These are phyloP conservation scores for Salvia splendens DNA, from an alignment of 257 asterid genomes.

Conservation along the genomic window DNA sequence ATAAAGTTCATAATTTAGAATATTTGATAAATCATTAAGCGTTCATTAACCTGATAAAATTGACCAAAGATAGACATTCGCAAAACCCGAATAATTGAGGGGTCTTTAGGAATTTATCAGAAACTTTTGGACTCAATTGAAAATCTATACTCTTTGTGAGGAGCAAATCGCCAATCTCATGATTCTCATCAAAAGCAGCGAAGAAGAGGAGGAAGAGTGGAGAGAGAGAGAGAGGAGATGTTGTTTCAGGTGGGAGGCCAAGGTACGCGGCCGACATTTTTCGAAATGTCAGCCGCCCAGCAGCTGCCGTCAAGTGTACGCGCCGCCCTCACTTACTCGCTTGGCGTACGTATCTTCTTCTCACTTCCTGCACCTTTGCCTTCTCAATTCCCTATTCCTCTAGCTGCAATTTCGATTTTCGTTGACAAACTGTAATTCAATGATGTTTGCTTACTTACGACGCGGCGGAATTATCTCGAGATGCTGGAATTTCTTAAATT, in stretches of 20 bases:
- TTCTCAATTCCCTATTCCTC: not conserved
- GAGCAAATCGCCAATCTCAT: slow-evolving; percentile 14
- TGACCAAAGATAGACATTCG: too few relatives aligned
- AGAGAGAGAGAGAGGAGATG: slow-evolving; percentile 46
- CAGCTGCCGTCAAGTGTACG: slow-evolving; percentile 98
- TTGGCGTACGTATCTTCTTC: slow-evolving; percentile 60
- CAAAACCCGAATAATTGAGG: too few relatives aligned
- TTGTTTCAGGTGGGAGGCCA: slow-evolving; percentile 99
- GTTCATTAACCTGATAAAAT: too few relatives aligned
- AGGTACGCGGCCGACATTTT: slow-evolving; percentile 98
- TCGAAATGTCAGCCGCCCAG: slow-evolving; percentile 99
- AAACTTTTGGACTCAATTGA: slow-evolving; percentile 11
- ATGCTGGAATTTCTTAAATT: slow-evolving; percentile 9
- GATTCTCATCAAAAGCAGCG: slow-evolving; percentile 26
- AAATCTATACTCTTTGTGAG: not conserved
- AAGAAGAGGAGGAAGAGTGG: slow-evolving; percentile 29
- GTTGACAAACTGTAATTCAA: slow-evolving; percentile 3
- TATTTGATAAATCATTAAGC: too few relatives aligned
- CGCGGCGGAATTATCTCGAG: not conserved
- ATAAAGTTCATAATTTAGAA: too few relatives aligned
- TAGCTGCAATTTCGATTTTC: slow-evolving; percentile 3
- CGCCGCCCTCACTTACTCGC: slow-evolving; percentile 90
- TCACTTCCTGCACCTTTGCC: slow-evolving; percentile 14
- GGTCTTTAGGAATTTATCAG: not conserved
- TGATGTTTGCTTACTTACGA: not conserved